Base-by-base conservation (phyloP, 805 yeast genomes). In the Pichia nakasei region DNA sequence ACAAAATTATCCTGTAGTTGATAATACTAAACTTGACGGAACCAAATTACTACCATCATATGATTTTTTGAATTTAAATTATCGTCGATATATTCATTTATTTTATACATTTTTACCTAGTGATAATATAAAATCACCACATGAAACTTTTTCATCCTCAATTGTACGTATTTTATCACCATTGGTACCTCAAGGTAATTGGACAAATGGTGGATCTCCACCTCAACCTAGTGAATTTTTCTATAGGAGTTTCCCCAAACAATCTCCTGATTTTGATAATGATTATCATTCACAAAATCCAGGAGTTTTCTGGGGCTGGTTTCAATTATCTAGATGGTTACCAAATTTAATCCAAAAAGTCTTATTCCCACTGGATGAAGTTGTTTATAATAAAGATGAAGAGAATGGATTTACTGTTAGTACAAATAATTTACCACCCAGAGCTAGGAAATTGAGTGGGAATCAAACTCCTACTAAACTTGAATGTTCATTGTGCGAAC, bases 401-500 rank as follows among this genome's bases (percentile, higher is more conserved):
- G 13, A 13, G 9, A n/a, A 21, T 29, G 21, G 9, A 4, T 8
- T 5, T 17, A 22, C 27, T 15, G 37, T 15, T 35, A 22, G 22
- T 22, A 17, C 24, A 35, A 35, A 11, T 20, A 22, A 7, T 26
- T 26, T 29, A 18, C 31, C 37, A 32, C 13, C 6, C 11, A 40
- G 35, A 5, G 44, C 44, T 20, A 26, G 47, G 22, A 55, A 53
- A 39, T 48, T 63, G 12, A 50, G 51, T 4, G 62, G 64, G 3
- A 60, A 56, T 37, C 48, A 47, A 4, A 59, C 58, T 44, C 66
- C 66, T 4, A 62, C 66, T 6, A 47, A 48, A 17, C 46, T 52
- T 32, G 66, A 62, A 42, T 61, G 66, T 40, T 43, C 48, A 17
- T 44, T 55, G n/a, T 62, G 66, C 45, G 48, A 49, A 19, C 43